phyloP scores from a whole-genome alignment of 2,329 filamentous ascomycete species.

The Bretziella fagacearum region DNA sequence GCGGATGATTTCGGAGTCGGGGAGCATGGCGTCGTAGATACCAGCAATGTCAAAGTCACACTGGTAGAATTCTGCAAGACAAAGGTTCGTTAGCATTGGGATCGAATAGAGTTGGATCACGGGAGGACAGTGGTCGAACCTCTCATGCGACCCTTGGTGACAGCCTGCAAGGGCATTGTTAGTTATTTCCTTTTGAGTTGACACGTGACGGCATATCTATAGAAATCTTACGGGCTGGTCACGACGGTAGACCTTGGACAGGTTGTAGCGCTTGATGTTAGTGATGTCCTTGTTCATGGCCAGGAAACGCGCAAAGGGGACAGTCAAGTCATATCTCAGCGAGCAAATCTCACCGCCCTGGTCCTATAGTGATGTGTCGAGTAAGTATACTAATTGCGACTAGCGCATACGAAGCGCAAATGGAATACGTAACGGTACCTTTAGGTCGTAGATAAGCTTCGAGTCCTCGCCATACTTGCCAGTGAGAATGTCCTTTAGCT shows the following conservation, averaged over 20 bases:
- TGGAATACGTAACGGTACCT: constrained; percentile 4
- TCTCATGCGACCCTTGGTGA: constrained; percentile 82
- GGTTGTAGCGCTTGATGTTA: constrained; percentile 85
- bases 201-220: not conserved
- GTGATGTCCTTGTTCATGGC: constrained; percentile 75
- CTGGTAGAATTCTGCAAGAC: constrained; percentile 82
- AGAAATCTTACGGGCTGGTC: constrained; percentile 23
- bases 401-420: not conserved
- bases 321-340: constrained; percentile 72
- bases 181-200: not conserved
- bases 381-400: not conserved
- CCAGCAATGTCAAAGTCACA: constrained; percentile 95
- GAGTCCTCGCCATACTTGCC: constrained; percentile 89
- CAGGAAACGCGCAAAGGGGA: constrained; percentile 80
- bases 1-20: constrained; percentile 75
- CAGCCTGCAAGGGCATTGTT: constrained; percentile 42
- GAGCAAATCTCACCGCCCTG: constrained; percentile 64
- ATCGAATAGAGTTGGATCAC: not conserved
- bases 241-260: constrained; percentile 59
- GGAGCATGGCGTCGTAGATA: constrained; percentile 67
- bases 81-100: not conserved
- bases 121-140: not conserved
- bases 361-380: constrained; percentile 39
- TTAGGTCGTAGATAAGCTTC: constrained; percentile 68
- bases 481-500: constrained; percentile 68